Evolutionary conservation across 768 basidiomycete genomes (phyloP).

Genomic region (Leucosporidium creatinivorum): DNA sequence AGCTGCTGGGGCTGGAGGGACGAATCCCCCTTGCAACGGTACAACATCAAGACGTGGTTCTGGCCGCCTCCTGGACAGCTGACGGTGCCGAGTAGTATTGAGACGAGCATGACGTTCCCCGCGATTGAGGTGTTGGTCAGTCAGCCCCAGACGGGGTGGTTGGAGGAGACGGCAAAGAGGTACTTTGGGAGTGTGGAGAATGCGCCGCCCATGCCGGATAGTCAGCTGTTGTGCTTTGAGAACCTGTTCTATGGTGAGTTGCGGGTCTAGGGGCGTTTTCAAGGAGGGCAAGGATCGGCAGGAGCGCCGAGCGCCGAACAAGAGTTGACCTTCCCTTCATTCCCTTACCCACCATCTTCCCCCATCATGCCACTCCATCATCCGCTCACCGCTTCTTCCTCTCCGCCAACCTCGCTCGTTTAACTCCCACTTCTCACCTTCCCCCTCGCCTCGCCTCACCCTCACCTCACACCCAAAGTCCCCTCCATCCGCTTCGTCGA

Average conservation of each 20-base stretch:
- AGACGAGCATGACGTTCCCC: constrained; percentile 31
- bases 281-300: too few relatives aligned
- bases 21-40: constrained; percentile 20
- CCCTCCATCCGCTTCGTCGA: constrained; percentile 22
- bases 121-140: constrained; percentile 23
- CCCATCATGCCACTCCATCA: too few relatives aligned
- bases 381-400: too few relatives aligned
- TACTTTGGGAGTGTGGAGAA: constrained; percentile 5
- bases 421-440: too few relatives aligned
- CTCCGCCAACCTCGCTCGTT: too few relatives aligned
- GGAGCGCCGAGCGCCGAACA: too few relatives aligned
- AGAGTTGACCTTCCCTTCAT: too few relatives aligned
- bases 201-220: constrained; percentile 24
- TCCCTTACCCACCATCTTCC: too few relatives aligned
- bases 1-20: constrained; percentile 31
- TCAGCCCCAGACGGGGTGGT: constrained; percentile 20
- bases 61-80: constrained; percentile 29
- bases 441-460: too few relatives aligned
- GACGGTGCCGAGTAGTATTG: constrained; percentile 21
- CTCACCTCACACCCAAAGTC: background rate
- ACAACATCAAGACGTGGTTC: constrained; percentile 30
- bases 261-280: too few relatives aligned
- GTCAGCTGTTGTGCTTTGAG: constrained; percentile 29
- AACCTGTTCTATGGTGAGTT: constrained; percentile 22
- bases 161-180: constrained; percentile 7